A percentile compares a stretch with the other conserved stretches of the same genome.
Evolutionary conservation across 139 green algal species (phyloP).

Genomic region (Closterium sp.): DNA sequence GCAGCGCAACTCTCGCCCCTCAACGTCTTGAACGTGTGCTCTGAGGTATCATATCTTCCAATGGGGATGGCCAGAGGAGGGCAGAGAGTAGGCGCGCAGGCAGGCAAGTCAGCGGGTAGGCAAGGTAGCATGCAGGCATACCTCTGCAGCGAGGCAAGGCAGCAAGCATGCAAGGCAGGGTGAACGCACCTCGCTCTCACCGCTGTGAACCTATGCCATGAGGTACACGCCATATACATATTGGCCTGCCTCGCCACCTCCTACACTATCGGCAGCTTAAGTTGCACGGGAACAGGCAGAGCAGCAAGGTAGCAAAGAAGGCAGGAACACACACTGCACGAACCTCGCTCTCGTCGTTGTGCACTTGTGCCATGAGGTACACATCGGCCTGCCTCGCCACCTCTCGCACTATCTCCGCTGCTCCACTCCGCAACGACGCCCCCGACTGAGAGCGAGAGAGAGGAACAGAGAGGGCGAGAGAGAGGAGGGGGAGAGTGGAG

Average conservation of each 20-base stretch:
- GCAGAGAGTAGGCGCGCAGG: no score
- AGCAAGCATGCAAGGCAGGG: no score
- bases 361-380: constrained; percentile 23
- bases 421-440: neutral
- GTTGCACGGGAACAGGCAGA: no score
- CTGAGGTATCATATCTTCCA: no score
- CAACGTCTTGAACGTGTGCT: no score
- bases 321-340: neutral
- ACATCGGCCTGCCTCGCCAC: constrained; percentile 12
- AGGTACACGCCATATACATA: neutral
- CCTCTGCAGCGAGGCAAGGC: no score
- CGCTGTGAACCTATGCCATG: neutral
- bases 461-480: neutral
- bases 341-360: constrained; percentile 15
- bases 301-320: no score
- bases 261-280: no score
- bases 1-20: no score
- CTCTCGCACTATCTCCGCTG: neutral
- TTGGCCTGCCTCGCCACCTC: neutral
- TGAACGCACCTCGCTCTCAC: neutral
- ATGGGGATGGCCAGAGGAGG: no score
- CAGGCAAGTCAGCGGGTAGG: no score
- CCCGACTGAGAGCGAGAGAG: neutral
- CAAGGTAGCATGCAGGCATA: no score
- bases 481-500: neutral